Evolutionary conservation across 1,284 basidiomycete genomes (phyloP).

Genomic region (Trametes pubescens): DNA sequence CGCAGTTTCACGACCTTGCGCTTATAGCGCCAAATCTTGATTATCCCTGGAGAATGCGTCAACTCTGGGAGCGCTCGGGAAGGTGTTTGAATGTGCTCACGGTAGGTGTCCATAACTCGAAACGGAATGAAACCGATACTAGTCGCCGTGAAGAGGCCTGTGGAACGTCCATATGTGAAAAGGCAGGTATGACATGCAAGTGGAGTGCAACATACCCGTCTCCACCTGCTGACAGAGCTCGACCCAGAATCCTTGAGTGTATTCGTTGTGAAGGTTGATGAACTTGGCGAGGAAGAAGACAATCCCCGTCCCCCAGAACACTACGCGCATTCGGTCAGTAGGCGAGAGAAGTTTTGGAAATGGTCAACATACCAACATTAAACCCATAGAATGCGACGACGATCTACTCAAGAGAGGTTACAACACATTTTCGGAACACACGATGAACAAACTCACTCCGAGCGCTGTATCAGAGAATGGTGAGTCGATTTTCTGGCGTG

Average conservation of each 20-base stretch:
- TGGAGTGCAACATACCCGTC: slow-evolving; percentile 58
- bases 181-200: neutral
- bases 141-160: slow-evolving; percentile 84
- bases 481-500: neutral
- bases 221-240: slow-evolving; percentile 83
- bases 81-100: slow-evolving; percentile 52
- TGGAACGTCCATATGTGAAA: slow-evolving; percentile 2
- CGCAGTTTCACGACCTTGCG: slow-evolving; percentile 64
- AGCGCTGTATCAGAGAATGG: slow-evolving; percentile 19
- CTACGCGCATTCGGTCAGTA: slow-evolving; percentile 42
- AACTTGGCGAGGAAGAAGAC: slow-evolving; percentile 78
- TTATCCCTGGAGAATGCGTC: slow-evolving; percentile 57
- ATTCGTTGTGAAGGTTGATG: slow-evolving; percentile 72
- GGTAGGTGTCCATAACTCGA: slow-evolving; percentile 80
- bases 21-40: slow-evolving; percentile 79
- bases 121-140: slow-evolving; percentile 78
- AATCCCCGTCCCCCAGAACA: slow-evolving; percentile 82
- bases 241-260: slow-evolving; percentile 75
- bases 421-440: neutral
- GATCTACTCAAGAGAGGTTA: slow-evolving; percentile 51
- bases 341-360: neutral
- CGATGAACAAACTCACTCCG: slow-evolving; percentile 26
- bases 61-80: neutral
- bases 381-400: slow-evolving; percentile 85
- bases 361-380: slow-evolving; percentile 60